A percentile compares a stretch with the other conserved stretches of the same genome.
Conservation (phyloP, 2,329 filamentous ascomycete species). For the Nemania bipapillata region DNA sequence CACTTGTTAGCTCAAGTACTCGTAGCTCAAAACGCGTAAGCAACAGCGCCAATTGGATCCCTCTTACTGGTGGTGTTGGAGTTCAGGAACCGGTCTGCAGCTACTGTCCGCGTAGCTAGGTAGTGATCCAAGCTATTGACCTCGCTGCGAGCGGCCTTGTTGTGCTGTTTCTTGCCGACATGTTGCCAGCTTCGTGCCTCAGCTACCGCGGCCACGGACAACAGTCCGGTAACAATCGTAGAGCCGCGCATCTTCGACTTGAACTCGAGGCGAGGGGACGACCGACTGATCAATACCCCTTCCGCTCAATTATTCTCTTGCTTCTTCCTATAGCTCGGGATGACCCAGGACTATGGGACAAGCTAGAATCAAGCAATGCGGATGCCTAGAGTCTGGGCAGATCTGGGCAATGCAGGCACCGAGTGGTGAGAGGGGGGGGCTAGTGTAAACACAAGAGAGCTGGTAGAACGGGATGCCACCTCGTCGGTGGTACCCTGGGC, state of each 20-base stretch:
- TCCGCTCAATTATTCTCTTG: constrained; percentile 21
- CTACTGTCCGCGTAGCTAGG: constrained; percentile 43
- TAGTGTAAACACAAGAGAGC: constrained; percentile 1
- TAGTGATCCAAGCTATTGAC: constrained; percentile 40
- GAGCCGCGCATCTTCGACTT: constrained; percentile 45
- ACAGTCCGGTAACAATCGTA: constrained; percentile 40
- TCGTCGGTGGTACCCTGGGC: constrained; percentile 7
- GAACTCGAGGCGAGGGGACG: constrained; percentile 3
- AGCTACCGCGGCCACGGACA: constrained; percentile 42
- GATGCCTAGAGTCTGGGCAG: constrained; percentile 33
- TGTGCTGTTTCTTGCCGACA: constrained; percentile 47
- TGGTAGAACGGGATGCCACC: background rate
- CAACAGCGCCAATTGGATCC: background rate
- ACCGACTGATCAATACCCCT: background rate
- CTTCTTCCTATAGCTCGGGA: constrained; percentile 6
- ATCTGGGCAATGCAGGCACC: constrained; percentile 25
- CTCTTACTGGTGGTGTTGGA: constrained; percentile 48
- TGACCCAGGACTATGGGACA: constrained; percentile 20
- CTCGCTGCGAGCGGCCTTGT: constrained; percentile 20
- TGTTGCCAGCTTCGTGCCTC: constrained; percentile 49
- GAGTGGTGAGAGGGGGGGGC: background rate
- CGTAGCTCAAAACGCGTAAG: background rate
- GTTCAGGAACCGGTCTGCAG: constrained; percentile 46
- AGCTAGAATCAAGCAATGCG: constrained; percentile 21
- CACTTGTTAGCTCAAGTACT: background rate